phyloP scores from a whole-genome alignment of 495 filamentous ascomycete species.

The Neurospora sp. region DNA sequence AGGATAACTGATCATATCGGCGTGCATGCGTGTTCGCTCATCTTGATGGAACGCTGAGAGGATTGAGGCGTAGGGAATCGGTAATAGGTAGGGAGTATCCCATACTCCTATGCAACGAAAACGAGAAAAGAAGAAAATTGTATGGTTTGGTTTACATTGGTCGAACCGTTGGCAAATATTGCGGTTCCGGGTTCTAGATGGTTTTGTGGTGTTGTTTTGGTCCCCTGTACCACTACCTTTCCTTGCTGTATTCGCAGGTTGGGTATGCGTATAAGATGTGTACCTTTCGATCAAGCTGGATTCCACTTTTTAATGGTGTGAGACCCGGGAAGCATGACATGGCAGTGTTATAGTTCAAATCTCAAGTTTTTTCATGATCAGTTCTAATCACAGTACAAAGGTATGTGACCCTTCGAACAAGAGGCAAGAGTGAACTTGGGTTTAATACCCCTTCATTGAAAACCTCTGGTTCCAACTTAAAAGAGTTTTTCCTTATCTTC shows the following conservation, averaged over 20 bases:
- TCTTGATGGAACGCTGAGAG: background rate
- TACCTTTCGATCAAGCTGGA: background rate
- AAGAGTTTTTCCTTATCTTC: too few species aligned
- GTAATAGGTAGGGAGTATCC: too few species aligned
- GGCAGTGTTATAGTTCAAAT: background rate
- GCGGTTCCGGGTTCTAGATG: background rate
- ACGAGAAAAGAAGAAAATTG: background rate
- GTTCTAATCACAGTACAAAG: background rate
- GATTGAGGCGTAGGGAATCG: background rate
- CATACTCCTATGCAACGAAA: background rate
- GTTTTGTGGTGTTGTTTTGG: background rate
- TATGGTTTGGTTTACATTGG: background rate
- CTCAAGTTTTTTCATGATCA: background rate
- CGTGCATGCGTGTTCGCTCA: background rate
- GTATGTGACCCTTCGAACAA: background rate
- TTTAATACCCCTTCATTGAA: background rate
- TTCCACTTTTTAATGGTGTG: background rate
- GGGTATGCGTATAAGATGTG: too few species aligned
- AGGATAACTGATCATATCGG: background rate
- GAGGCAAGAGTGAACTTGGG: background rate
- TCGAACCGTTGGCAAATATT: background rate
- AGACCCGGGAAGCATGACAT: background rate
- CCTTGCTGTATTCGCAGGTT: too few species aligned
- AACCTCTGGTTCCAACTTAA: too few species aligned
- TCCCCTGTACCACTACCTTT: background rate